A percentile compares a stretch with the other conserved stretches of the same genome.
Evolutionary conservation across 768 basidiomycete genomes (phyloP).

Genomic region (Fomitopsis pulvina): DNA sequence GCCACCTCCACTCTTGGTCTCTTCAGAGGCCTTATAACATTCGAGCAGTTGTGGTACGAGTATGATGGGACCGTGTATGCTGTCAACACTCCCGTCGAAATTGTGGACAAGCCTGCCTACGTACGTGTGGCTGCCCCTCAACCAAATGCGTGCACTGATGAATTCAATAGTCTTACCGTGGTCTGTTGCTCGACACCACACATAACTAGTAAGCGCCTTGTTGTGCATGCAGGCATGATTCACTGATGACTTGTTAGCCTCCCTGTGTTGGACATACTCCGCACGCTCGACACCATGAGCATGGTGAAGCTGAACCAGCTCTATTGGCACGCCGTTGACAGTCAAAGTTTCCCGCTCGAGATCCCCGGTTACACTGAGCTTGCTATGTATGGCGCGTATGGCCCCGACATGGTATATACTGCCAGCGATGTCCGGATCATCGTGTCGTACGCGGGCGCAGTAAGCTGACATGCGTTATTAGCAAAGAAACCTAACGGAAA

Average conservation of each 20-base stretch:
- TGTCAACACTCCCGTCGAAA: conserved; percentile 47
- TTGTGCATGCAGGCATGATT: background rate
- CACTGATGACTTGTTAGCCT: conserved; percentile 33
- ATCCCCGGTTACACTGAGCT: conserved; percentile 32
- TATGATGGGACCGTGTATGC: conserved; percentile 41
- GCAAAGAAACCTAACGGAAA: too few relatives aligned
- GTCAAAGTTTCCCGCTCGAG: conserved; percentile 44
- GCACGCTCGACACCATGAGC: conserved; percentile 72
- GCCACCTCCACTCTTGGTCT: conserved; percentile 65
- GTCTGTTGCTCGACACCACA: conserved; percentile 76
- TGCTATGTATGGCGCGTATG: conserved; percentile 38
- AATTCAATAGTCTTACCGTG: conserved; percentile 54
- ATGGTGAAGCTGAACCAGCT: conserved; percentile 34
- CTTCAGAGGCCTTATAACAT: conserved; percentile 68
- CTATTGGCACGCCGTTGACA: conserved; percentile 44
- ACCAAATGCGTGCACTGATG: too few relatives aligned
- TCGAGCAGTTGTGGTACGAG: conserved; percentile 59
- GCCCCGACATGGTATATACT: conserved; percentile 27
- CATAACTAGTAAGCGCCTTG: conserved; percentile 58
- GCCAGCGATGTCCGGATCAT: conserved; percentile 32
- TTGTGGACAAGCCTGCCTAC: conserved; percentile 60
- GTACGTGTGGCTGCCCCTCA: too few relatives aligned
- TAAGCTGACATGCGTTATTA: too few relatives aligned
- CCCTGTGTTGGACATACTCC: conserved; percentile 54
- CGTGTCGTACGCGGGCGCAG: conserved; percentile 37